A percentile compares a stretch with the other conserved stretches of the same genome.
Conservation (phyloP, 345 rosid genomes). For the Bruguiera sexangula region DNA sequence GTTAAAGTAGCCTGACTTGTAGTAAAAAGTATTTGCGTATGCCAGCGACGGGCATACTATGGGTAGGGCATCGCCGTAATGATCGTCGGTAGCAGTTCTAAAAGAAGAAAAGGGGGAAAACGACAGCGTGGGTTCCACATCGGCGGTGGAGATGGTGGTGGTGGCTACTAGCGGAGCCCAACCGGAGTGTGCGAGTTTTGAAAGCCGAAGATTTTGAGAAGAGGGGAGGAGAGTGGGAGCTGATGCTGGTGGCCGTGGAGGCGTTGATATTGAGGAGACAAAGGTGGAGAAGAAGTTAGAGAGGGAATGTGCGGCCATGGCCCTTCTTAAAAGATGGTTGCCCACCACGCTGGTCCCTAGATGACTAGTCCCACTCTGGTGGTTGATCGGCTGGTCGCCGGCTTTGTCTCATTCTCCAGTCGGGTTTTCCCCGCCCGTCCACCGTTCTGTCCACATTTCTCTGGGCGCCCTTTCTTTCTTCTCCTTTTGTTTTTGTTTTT, state of each 20-base stretch:
- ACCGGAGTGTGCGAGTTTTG: not conserved
- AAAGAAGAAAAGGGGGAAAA: not conserved
- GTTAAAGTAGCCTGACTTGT: constrained; percentile 30
- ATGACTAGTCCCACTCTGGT: not conserved
- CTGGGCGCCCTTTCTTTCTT: too few relatives aligned
- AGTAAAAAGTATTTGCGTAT: constrained; percentile 28
- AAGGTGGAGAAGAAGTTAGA: not conserved
- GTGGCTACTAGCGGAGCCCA: not conserved
- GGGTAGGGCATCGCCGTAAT: constrained; percentile 1
- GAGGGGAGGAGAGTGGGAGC: not conserved
- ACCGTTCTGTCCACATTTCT: too few relatives aligned
- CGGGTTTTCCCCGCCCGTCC: too few relatives aligned
- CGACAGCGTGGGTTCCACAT: not conserved
- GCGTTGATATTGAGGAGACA: not conserved
- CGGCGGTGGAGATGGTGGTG: not conserved
- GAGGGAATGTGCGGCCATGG: not conserved
- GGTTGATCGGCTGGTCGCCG: too few relatives aligned
- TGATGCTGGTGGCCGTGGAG: not conserved
- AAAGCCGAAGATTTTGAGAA: not conserved
- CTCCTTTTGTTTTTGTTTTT: too few relatives aligned
- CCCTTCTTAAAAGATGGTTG: not conserved
- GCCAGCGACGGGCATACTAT: constrained; percentile 32
- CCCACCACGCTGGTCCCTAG: not conserved
- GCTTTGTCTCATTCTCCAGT: too few relatives aligned
- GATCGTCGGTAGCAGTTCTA: not conserved